Evolutionary conservation across 176 grass and related monocot genomes (phyloP).

Genomic region (Microstegium vimineum): DNA sequence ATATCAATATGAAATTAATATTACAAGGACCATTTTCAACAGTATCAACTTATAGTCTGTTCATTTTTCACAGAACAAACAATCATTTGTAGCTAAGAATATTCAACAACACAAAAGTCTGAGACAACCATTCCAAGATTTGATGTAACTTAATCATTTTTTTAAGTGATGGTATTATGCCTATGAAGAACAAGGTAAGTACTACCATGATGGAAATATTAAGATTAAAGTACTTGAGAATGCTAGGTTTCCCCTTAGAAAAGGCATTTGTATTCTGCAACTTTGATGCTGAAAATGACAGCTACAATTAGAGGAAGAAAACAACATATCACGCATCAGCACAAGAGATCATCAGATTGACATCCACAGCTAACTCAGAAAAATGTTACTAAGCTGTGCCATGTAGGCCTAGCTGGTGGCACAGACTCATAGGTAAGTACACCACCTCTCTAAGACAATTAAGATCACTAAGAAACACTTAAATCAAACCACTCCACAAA

Average conservation of each 20-base stretch:
- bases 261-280: slow-evolving; percentile 64
- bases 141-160: neutral
- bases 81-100: neutral
- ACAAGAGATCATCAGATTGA: neutral
- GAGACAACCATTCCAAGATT: neutral
- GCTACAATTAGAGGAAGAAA: slow-evolving; percentile 40
- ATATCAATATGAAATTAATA: neutral
- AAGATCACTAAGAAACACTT: neutral
- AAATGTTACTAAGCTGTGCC: neutral
- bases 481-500: neutral
- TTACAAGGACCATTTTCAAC: neutral
- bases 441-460: neutral
- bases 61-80: neutral
- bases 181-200: neutral
- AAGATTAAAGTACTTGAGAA: slow-evolving; percentile 1
- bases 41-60: neutral
- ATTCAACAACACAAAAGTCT: neutral
- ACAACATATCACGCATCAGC: slow-evolving; percentile 7
- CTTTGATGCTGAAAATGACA: slow-evolving; percentile 80
- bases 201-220: neutral
- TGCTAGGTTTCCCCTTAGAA: slow-evolving; percentile 62
- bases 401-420: neutral
- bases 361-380: slow-evolving; percentile 2
- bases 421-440: neutral
- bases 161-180: neutral